A percentile compares a stretch with the other conserved stretches of the same genome.
phyloP scores from a whole-genome alignment of 2,329 filamentous ascomycete genomes.

The Diplodia corticola region DNA sequence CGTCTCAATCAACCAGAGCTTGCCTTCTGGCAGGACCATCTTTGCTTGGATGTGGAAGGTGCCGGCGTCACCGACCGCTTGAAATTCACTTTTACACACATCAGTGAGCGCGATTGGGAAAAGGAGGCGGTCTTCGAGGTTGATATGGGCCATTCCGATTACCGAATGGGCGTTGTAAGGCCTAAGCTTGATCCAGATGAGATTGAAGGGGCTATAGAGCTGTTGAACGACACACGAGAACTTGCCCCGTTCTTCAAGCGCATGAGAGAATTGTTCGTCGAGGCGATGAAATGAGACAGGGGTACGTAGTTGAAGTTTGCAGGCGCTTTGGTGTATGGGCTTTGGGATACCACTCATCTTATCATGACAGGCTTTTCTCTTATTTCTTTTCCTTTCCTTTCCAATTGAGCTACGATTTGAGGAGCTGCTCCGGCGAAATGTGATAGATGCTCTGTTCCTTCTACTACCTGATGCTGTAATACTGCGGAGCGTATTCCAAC shows the following conservation, averaged over 20 bases:
- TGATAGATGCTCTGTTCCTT: neutral
- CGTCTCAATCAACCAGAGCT: slow-evolving; percentile 90
- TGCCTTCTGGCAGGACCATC: slow-evolving; percentile 91
- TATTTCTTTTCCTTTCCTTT: neutral
- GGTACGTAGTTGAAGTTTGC: neutral
- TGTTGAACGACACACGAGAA: slow-evolving; percentile 78
- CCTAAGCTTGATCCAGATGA: slow-evolving; percentile 80
- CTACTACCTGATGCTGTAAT: slow-evolving; percentile 34
- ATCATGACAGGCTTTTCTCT: neutral
- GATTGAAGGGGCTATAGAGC: slow-evolving; percentile 73
- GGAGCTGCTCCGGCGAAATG: neutral
- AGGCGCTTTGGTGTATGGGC: neutral
- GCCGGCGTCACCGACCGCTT: slow-evolving; percentile 80
- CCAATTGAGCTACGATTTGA: neutral
- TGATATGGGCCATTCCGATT: slow-evolving; percentile 76
- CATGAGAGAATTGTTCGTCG: slow-evolving; percentile 75
- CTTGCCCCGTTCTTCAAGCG: slow-evolving; percentile 72
- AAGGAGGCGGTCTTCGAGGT: slow-evolving; percentile 93
- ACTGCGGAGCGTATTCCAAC: slow-evolving; percentile 81
- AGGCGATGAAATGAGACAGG: slow-evolving; percentile 49
- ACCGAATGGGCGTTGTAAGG: slow-evolving; percentile 71
- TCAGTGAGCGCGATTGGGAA: slow-evolving; percentile 85
- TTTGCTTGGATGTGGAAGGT: slow-evolving; percentile 87
- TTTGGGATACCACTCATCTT: slow-evolving; percentile 15
- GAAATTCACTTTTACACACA: slow-evolving; percentile 85